A percentile compares a stretch with the other conserved stretches of the same genome.
Evolutionary conservation across 768 basidiomycete genomes (phyloP).

Genomic region (Cyathus striatus): DNA sequence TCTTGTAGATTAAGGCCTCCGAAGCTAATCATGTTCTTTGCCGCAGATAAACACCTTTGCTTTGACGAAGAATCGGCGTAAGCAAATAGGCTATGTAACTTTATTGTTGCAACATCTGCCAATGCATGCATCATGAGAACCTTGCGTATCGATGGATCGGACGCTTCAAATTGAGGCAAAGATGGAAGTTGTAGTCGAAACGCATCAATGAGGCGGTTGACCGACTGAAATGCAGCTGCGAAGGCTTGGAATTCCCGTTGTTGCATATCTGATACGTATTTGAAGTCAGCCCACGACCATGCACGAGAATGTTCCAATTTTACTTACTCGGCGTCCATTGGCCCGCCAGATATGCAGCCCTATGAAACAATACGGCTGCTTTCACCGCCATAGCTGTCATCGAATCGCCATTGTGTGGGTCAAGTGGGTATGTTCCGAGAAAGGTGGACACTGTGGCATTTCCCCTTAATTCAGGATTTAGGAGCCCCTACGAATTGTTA

Average conservation of each 20-base stretch:
- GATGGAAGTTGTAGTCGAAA: constrained; percentile 31
- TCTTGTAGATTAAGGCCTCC: constrained; percentile 32
- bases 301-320: too few species aligned
- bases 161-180: constrained; percentile 22
- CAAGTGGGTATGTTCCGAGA: constrained; percentile 28
- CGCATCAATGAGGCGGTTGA: constrained; percentile 40
- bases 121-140: constrained; percentile 44
- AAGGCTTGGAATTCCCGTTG: constrained; percentile 37
- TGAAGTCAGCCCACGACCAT: too few species aligned
- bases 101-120: constrained; percentile 43
- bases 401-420: constrained; percentile 26
- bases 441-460: constrained; percentile 47
- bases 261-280: constrained; percentile 34
- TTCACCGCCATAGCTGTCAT: constrained; percentile 43
- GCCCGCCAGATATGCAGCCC: constrained; percentile 47
- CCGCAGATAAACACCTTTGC: constrained; percentile 36
- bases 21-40: constrained; percentile 35
- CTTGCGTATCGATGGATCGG: constrained; percentile 28
- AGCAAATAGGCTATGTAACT: constrained; percentile 44
- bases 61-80: constrained; percentile 36
- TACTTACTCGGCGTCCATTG: constrained; percentile 39
- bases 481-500: constrained; percentile 30
- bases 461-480: constrained; percentile 38
- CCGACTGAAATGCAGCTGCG: constrained; percentile 34
- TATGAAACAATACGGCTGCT: constrained; percentile 54